A percentile compares a stretch with the other conserved stretches of the same genome.
Conservation (phyloP, 306 rosid genomes). For the Gleditsia sinensis region DNA sequence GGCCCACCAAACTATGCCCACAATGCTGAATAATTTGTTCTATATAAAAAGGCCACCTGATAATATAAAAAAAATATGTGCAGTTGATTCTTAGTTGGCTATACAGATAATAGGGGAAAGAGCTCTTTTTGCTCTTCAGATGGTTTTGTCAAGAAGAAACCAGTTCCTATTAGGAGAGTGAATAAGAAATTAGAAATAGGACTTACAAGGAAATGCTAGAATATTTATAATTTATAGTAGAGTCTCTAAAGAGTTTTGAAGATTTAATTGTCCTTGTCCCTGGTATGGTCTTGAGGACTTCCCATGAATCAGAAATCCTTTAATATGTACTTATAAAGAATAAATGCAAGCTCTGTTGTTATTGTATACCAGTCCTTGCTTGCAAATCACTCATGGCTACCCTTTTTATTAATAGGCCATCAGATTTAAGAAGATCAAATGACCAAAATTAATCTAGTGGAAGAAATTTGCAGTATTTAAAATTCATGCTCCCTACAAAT, state of each 20-base stretch:
- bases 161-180: not conserved
- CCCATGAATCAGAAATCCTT: constrained; percentile 6
- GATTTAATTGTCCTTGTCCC: not conserved
- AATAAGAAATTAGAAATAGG: not conserved
- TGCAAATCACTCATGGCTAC: not conserved
- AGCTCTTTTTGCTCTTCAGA: no score
- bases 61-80: no score
- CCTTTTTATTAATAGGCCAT: not conserved
- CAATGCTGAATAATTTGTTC: not conserved
- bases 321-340: not conserved
- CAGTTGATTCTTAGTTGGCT: not conserved
- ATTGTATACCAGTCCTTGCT: not conserved
- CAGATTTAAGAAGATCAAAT: not conserved
- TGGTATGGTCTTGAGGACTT: not conserved
- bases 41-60: not conserved
- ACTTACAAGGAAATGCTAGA: not conserved
- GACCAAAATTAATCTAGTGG: not conserved
- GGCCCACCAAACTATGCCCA: not conserved
- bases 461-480: not conserved
- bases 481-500: not conserved
- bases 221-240: not conserved
- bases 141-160: not conserved
- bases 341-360: not conserved
- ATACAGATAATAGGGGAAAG: no score
- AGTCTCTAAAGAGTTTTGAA: not conserved